Conservation (phyloP, 1,284 basidiomycete species). For the Fistulina hepatica region DNA sequence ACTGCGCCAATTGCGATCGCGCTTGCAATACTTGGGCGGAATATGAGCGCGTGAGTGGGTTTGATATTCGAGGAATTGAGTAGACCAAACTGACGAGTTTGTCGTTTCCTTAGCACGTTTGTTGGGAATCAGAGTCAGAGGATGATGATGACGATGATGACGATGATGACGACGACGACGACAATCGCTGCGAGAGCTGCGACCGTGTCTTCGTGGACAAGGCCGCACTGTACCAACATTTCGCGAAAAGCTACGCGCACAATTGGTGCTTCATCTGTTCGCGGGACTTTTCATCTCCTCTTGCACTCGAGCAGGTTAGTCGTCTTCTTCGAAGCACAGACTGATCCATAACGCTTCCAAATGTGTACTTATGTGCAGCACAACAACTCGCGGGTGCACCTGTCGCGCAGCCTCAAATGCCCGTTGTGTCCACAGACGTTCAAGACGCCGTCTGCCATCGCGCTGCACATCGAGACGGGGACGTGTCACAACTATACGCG, state of each 20-base stretch:
- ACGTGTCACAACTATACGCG: constrained; percentile 24
- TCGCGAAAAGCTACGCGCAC: constrained; percentile 15
- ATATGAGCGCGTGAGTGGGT: no score
- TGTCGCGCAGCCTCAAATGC: constrained; percentile 19
- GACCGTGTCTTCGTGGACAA: constrained; percentile 16
- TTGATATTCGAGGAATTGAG: no score
- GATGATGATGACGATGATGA: neutral
- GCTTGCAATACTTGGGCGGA: neutral
- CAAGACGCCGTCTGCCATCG: constrained; percentile 26
- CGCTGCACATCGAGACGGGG: constrained; percentile 29
- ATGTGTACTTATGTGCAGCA: constrained; percentile 15
- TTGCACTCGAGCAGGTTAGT: constrained; percentile 15
- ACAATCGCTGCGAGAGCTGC: constrained; percentile 18
- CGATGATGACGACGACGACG: constrained; percentile 9
- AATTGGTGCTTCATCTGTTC: constrained; percentile 21
- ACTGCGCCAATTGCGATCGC: neutral
- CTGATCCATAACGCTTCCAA: constrained; percentile 1
- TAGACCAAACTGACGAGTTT: no score
- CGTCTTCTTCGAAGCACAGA: neutral
- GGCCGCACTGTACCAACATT: constrained; percentile 17
- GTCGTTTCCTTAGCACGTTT: no score
- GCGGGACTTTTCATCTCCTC: constrained; percentile 17
- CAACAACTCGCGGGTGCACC: constrained; percentile 18
- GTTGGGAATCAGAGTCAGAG: no score
- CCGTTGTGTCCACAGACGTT: constrained; percentile 25